These are phyloP conservation scores for Cardamine chenopodiifolia DNA, from an alignment of 345 rosid genomes.

Conservation along the genomic window DNA sequence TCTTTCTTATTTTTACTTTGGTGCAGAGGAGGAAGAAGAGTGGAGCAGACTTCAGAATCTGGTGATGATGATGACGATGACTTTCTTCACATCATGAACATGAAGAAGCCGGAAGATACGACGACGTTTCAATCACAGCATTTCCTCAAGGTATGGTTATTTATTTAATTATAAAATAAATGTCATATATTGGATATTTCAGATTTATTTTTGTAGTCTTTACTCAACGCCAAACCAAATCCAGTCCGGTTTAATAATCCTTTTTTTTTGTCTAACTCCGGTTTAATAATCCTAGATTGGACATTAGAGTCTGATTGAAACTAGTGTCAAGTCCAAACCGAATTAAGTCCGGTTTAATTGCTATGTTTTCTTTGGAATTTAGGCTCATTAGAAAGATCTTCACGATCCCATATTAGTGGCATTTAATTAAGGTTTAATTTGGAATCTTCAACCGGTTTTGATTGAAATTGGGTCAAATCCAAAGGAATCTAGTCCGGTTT, in stretches of 20 bases:
- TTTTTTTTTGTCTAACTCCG: no score
- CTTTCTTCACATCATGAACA: constrained; percentile 50
- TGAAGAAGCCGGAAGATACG: constrained; percentile 33
- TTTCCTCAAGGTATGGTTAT: constrained; percentile 46
- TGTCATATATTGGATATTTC: not conserved
- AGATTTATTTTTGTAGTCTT: not conserved
- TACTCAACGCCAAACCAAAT: not conserved
- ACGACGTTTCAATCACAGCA: constrained; percentile 47
- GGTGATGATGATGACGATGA: constrained; percentile 44
- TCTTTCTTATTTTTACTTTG: constrained; percentile 10
- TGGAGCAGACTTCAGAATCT: constrained; percentile 40
- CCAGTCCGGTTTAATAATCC: not conserved
- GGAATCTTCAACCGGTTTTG: not conserved
- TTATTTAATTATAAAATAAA: not conserved
- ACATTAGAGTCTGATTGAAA: not conserved
- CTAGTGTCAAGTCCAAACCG: not conserved
- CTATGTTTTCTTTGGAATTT: not conserved
- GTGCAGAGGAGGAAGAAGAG: constrained; percentile 33
- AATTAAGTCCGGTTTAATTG: not conserved
- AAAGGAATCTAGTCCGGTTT: constrained; percentile 11
- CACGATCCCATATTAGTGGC: not conserved
- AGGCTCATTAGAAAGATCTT: not conserved
- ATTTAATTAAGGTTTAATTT: not conserved
- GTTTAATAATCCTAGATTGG: not conserved
- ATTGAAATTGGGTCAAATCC: not conserved